phyloP scores from a whole-genome alignment of 345 rosid species.

The Pelargonium nanum region DNA sequence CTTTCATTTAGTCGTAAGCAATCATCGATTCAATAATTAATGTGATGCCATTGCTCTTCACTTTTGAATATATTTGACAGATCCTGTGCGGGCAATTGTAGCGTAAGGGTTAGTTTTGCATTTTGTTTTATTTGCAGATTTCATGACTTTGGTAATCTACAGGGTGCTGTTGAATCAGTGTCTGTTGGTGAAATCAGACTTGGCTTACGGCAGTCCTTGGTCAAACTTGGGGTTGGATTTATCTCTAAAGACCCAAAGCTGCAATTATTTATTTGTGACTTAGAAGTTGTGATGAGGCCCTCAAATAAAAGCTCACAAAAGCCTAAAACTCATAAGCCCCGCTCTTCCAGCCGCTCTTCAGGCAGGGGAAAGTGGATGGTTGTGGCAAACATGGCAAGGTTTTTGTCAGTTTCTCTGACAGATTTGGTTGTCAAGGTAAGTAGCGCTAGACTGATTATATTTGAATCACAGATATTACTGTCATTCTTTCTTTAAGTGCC shows the following conservation, averaged over 20 bases:
- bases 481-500: not conserved
- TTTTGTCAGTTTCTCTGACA: slow-evolving; percentile 73
- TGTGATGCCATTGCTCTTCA: not conserved
- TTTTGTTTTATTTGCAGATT: not conserved
- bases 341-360: slow-evolving; percentile 15
- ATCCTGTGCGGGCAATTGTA: too few species aligned
- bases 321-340: slow-evolving; percentile 39
- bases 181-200: slow-evolving; percentile 84
- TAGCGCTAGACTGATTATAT: not conserved
- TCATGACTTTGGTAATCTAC: slow-evolving; percentile 25
- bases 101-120: not conserved
- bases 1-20: not conserved
- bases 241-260: slow-evolving; percentile 85
- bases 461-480: not conserved
- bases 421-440: slow-evolving; percentile 82
- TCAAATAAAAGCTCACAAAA: slow-evolving; percentile 43
- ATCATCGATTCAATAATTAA: not conserved
- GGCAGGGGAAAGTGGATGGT: slow-evolving; percentile 95
- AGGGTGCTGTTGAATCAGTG: slow-evolving; percentile 92
- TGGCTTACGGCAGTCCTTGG: slow-evolving; percentile 85
- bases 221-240: slow-evolving; percentile 84
- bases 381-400: slow-evolving; percentile 77
- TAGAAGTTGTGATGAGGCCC: slow-evolving; percentile 76
- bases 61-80: not conserved
- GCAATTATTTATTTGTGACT: slow-evolving; percentile 69